These are phyloP conservation scores for Alternaria infectoria DNA, from an alignment of 2,329 filamentous ascomycete genomes.

Conservation along the genomic window DNA sequence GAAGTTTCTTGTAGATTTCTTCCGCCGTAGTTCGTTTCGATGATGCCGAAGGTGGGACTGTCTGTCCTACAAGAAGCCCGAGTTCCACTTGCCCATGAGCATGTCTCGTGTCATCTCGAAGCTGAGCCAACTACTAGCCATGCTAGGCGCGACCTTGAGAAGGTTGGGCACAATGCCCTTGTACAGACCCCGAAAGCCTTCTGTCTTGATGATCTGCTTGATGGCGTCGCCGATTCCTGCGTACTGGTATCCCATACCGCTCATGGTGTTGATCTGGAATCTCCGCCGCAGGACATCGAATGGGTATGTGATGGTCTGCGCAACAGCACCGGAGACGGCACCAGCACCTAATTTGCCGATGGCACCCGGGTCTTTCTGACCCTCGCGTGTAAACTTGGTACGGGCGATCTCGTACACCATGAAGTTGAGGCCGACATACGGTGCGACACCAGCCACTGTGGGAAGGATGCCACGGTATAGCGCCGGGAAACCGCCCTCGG, in stretches of 20 bases:
- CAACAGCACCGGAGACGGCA: slow-evolving; percentile 92
- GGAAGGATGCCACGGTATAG: slow-evolving; percentile 95
- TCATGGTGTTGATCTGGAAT: slow-evolving; percentile 99
- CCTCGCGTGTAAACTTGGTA: slow-evolving; percentile 82
- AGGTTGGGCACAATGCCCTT: slow-evolving; percentile 96
- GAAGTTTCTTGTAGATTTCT: neutral
- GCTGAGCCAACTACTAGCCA: slow-evolving; percentile 98
- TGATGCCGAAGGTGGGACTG: neutral
- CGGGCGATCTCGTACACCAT: slow-evolving; percentile 96
- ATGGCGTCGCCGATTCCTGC: slow-evolving; percentile 85
- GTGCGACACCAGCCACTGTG: slow-evolving; percentile 92
- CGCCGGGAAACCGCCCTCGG: slow-evolving; percentile 82
- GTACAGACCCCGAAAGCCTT: slow-evolving; percentile 86
- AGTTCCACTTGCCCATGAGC: slow-evolving; percentile 60
- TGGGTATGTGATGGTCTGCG: slow-evolving; percentile 97
- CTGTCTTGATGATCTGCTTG: slow-evolving; percentile 78
- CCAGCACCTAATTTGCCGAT: slow-evolving; percentile 85
- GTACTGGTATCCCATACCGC: slow-evolving; percentile 96
- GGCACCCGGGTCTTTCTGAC: slow-evolving; percentile 80
- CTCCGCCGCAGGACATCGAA: slow-evolving; percentile 93
- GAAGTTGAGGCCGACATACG: slow-evolving; percentile 97
- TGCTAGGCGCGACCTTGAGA: slow-evolving; percentile 95
- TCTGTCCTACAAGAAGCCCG: slow-evolving; percentile 36
- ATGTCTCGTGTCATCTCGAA: slow-evolving; percentile 94
- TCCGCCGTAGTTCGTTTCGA: neutral